Percentiles rank a stretch among this genome's conserved stretches.
Evolutionary conservation across 2,329 filamentous ascomycete genomes (phyloP).

Genomic region (Aspergillus thermomutatus): DNA sequence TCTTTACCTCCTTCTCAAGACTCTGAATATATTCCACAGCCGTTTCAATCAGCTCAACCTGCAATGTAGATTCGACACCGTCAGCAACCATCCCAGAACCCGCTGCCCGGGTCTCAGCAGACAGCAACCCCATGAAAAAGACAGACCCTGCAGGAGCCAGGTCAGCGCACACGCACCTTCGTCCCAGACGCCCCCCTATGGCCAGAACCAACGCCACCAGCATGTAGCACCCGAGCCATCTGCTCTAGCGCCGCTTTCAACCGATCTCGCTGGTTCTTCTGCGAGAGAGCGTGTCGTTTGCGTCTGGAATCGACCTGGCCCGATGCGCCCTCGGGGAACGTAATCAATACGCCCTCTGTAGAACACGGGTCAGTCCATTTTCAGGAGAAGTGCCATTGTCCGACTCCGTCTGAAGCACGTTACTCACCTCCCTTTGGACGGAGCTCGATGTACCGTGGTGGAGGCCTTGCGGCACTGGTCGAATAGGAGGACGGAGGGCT

Average conservation of each 20-base stretch:
- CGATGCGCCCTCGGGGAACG: not conserved
- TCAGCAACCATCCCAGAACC: not conserved
- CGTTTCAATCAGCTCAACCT: conserved; percentile 14
- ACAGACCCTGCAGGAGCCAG: not conserved
- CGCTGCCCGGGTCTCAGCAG: not conserved
- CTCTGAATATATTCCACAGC: conserved; percentile 12
- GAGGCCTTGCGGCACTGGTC: not conserved
- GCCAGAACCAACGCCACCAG: not conserved
- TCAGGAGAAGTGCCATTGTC: not conserved
- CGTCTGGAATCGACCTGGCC: not conserved
- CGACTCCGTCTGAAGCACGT: not conserved
- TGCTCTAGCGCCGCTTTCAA: conserved; percentile 3
- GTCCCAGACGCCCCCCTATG: not conserved
- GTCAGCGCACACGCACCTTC: not conserved
- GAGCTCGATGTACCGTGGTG: not conserved
- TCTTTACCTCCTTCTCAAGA: conserved; percentile 6
- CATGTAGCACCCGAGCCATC: conserved; percentile 2
- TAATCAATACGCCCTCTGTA: conserved; percentile 1
- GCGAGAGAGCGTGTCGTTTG: conserved; percentile 3
- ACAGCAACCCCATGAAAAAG: not conserved
- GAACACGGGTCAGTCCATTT: not conserved
- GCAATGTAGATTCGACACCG: not conserved
- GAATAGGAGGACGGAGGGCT: not conserved
- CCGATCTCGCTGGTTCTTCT: conserved; percentile 5
- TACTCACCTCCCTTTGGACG: conserved; percentile 4